A percentile compares a stretch with the other conserved stretches of the same genome.
These are phyloP conservation scores for Mycosphaerella sp. DNA, from an alignment of 2,329 filamentous ascomycete genomes.

Conservation along the genomic window DNA sequence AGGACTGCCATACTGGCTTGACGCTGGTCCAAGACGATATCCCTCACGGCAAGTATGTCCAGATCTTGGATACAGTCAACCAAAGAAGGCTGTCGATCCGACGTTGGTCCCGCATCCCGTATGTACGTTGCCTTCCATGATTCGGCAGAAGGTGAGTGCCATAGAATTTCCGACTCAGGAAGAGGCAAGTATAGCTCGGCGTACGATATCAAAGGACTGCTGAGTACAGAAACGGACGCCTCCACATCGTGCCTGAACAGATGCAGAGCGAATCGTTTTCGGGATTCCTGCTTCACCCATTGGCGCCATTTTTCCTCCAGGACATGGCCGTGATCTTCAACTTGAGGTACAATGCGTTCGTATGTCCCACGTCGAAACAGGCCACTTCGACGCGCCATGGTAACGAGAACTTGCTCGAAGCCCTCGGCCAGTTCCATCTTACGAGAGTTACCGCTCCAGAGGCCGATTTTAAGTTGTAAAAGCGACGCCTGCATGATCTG, in stretches of 20 bases:
- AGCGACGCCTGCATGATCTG: constrained; percentile 48
- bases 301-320: constrained; percentile 60
- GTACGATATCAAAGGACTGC: constrained; percentile 61
- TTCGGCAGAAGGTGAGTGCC: constrained; percentile 57
- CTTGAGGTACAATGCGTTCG: constrained; percentile 43
- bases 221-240: constrained; percentile 60
- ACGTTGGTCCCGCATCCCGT: constrained; percentile 31
- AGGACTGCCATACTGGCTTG: constrained; percentile 56
- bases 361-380: constrained; percentile 49
- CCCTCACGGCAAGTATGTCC: constrained; percentile 46
- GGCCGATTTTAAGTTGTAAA: constrained; percentile 47
- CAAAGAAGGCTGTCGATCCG: constrained; percentile 46
- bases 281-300: constrained; percentile 61
- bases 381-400: constrained; percentile 50
- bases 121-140: constrained; percentile 61
- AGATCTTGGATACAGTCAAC: constrained; percentile 54
- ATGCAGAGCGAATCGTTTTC: constrained; percentile 62
- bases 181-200: constrained; percentile 62
- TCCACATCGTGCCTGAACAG: constrained; percentile 61
- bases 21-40: constrained; percentile 51
- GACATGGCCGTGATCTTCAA: constrained; percentile 50
- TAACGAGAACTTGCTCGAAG: constrained; percentile 50
- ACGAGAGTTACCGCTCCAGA: constrained; percentile 55
- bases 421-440: constrained; percentile 57
- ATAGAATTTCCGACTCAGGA: constrained; percentile 56